Conservation (phyloP, 2,329 filamentous ascomycete genomes). For the Colletotrichum orbiculare region DNA sequence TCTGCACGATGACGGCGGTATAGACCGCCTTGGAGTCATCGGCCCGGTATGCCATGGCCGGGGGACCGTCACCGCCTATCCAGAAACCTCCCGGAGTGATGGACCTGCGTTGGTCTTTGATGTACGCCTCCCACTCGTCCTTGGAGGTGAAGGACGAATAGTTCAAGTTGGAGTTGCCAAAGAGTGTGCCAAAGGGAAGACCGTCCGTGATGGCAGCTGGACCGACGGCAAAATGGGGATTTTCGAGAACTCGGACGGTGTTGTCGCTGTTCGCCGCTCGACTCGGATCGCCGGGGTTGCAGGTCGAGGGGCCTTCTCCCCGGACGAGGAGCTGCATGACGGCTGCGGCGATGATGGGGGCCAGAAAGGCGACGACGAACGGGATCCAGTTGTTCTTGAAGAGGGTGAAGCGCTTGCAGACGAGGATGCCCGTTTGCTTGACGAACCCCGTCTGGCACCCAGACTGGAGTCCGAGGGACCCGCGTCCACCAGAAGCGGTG, state of each 20-base stretch:
- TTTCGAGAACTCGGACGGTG: conserved; percentile 39
- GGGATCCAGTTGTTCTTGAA: conserved; percentile 83
- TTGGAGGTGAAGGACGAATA: conserved; percentile 59
- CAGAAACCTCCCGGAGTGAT: conserved; percentile 84
- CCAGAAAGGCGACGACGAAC: conserved; percentile 77
- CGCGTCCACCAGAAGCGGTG: conserved; percentile 28
- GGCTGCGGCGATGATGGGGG: conserved; percentile 83
- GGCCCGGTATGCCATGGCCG: conserved; percentile 78
- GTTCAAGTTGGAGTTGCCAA: conserved; percentile 35
- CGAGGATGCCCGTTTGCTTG: conserved; percentile 78
- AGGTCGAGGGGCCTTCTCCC: conserved; percentile 62
- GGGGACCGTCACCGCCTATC: conserved; percentile 69
- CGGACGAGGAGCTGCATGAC: conserved; percentile 82
- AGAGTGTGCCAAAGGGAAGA: conserved; percentile 10
- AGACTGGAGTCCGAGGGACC: conserved; percentile 67
- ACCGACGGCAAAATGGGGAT: conserved; percentile 39
- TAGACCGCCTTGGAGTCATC: conserved; percentile 59
- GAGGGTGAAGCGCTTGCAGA: conserved; percentile 81
- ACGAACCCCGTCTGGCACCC: conserved; percentile 77
- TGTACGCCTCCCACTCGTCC: conserved; percentile 73
- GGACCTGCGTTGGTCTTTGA: conserved; percentile 71
- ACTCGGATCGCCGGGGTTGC: conserved; percentile 60
- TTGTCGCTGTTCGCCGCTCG: conserved; percentile 58
- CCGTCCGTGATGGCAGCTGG: conserved; percentile 38
- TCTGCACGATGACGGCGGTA: conserved; percentile 72